Evolutionary conservation across 495 filamentous ascomycete genomes (phyloP), one percentile per base, ranked within the genome.

Genomic region (Jackrogersella multiformis): DNA sequence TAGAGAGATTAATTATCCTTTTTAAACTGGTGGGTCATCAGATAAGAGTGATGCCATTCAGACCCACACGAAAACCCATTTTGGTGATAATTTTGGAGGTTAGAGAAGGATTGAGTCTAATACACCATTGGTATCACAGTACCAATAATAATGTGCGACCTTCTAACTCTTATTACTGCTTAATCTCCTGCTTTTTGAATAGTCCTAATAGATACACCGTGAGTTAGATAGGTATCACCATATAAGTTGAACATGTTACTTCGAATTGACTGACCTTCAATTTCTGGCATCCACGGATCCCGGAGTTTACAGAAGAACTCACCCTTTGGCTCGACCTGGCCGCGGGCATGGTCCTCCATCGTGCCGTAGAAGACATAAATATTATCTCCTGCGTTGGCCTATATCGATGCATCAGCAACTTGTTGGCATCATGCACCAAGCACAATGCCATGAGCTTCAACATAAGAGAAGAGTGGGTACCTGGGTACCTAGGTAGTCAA

Each of bases 331-430:
- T 86, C 85, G 24, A 89, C 68, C 41, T 78, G 87, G 81, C 57
- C 68, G 0, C 71, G 64, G 5, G 67, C 68, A 23, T 73, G 68
- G 52, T 89, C 81, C 62, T 91, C 88, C n/a, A 91, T 68, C 1
- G 86, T 85, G 1, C 88, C 88, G 49, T 85, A 85, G 71, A 85
- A 83, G 51, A 91, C 76, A 64, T 90, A 91, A 62, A 88, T 89
- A 20, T 83, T 70, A 39, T 86, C 79, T 20, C 85, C 86, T 6
- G 81, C 85, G 10, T 79, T 74, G 58, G 84, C 82, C 84, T 87
- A 10, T 1, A 20, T 16, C 32, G 10, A 0, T 12, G 7, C 9
- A 32, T 30, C 18, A 49, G n/a, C 24, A 7, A 10, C 32, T 16
- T 15, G 32, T 18, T 28, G 9, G 1, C 5, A n/a, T 24, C 4